These are phyloP conservation scores for Ocimum tenuiflorum DNA, from an alignment of 257 asterid species.

Conservation along the genomic window DNA sequence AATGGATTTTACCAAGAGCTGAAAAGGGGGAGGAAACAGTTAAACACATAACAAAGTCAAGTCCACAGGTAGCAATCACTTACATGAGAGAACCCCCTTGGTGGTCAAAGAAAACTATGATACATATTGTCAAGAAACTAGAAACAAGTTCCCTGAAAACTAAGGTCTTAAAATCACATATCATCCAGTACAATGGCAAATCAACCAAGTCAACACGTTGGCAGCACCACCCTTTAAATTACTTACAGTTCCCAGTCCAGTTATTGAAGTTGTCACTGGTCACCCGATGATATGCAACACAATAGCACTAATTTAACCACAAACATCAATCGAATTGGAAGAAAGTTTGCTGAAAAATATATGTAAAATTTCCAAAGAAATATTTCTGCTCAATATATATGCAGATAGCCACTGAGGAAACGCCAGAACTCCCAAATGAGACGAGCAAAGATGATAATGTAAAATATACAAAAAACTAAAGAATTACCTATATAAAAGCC, in stretches of 20 bases:
- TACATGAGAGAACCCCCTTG: neutral
- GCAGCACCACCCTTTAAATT: slow-evolving; percentile 4
- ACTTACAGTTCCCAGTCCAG: slow-evolving; percentile 6
- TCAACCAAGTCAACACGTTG: neutral
- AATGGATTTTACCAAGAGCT: neutral
- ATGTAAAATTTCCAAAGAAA: neutral
- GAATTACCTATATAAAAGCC: neutral
- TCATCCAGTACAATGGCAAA: neutral
- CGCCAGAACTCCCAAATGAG: neutral
- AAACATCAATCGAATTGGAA: neutral
- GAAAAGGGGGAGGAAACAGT: slow-evolving; percentile 4
- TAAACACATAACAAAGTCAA: neutral
- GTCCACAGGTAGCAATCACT: slow-evolving; percentile 2
- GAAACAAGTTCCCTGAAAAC: neutral
- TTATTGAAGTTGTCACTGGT: neutral
- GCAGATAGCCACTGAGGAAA: neutral
- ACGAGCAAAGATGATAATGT: neutral
- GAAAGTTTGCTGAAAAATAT: neutral
- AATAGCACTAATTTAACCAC: neutral
- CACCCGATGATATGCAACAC: slow-evolving; percentile 15
- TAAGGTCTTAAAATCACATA: neutral
- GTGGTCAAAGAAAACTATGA: neutral
- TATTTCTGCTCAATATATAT: neutral
- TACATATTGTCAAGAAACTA: neutral
- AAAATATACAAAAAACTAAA: neutral